These are phyloP conservation scores for Pinguiococcus pyrenoidosus DNA, from an alignment of 108 stramenopile genomes.

Conservation along the genomic window DNA sequence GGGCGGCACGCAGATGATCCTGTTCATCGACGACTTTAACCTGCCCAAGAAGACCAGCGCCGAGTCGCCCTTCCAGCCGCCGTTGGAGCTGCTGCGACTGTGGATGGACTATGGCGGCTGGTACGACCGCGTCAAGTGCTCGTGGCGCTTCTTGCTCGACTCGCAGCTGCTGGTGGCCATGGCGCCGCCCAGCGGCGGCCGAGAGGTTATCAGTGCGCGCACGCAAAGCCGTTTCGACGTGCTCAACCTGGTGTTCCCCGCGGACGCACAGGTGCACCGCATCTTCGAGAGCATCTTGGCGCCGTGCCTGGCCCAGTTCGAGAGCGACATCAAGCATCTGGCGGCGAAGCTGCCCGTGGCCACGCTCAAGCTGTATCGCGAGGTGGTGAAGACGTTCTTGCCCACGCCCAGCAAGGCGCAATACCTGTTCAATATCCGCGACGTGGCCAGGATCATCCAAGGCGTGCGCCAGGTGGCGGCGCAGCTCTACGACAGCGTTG, in stretches of 20 bases:
- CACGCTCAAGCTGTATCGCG: conserved; percentile 32
- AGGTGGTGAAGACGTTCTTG: conserved; percentile 34
- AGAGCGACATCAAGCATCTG: conserved; percentile 44
- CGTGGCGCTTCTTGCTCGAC: conserved; percentile 46
- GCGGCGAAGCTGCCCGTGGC: conserved; percentile 24
- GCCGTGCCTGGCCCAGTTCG: conserved; percentile 35
- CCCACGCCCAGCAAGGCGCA: conserved; percentile 46
- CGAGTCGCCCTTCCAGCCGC: conserved; percentile 49
- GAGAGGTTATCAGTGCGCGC: conserved; percentile 36
- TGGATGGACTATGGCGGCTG: conserved; percentile 54
- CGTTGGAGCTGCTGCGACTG: conserved; percentile 51
- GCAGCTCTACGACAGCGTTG: conserved; percentile 18
- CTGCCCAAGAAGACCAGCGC: conserved; percentile 44
- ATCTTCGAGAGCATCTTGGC: conserved; percentile 46
- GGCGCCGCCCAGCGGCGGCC: conserved; percentile 50
- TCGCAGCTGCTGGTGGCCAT: conserved; percentile 48
- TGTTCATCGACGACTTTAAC: conserved; percentile 52
- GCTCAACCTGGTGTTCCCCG: conserved; percentile 35
- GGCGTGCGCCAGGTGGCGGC: conserved; percentile 31
- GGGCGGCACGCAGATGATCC: conserved; percentile 41
- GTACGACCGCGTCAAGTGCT: conserved; percentile 48
- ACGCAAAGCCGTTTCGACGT: conserved; percentile 43
- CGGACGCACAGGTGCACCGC: conserved; percentile 29
- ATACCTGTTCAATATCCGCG: conserved; percentile 49
- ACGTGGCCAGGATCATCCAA: conserved; percentile 45